Evolutionary conservation across 2,329 filamentous ascomycete species (phyloP).

Genomic region (Chaetoscypha palmicola): DNA sequence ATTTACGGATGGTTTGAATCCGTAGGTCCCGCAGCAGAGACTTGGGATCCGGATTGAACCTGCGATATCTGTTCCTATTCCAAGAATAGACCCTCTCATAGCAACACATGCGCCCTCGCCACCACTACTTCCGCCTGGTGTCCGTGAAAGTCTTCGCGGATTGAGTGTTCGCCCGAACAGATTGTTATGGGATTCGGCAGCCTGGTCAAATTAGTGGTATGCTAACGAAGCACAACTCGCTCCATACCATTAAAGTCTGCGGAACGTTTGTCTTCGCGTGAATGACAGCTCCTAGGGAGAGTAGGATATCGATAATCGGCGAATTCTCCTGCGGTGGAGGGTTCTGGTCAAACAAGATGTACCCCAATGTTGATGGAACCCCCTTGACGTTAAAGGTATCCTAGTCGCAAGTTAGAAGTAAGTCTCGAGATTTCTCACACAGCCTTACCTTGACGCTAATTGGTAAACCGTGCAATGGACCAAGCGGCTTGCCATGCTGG

Average conservation of each 20-base stretch:
- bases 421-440: not conserved
- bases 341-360: slow-evolving; percentile 55
- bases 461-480: slow-evolving; percentile 16
- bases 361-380: slow-evolving; percentile 75
- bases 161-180: slow-evolving; percentile 76
- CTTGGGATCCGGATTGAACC: slow-evolving; percentile 28
- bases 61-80: slow-evolving; percentile 22
- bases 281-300: slow-evolving; percentile 76
- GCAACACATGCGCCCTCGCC: slow-evolving; percentile 21
- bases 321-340: slow-evolving; percentile 62
- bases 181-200: slow-evolving; percentile 36
- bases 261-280: slow-evolving; percentile 88
- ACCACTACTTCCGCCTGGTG: slow-evolving; percentile 73
- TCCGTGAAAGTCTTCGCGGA: slow-evolving; percentile 70
- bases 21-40: slow-evolving; percentile 41
- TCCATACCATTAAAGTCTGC: slow-evolving; percentile 47
- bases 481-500: slow-evolving; percentile 4
- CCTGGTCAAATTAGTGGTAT: too few species aligned
- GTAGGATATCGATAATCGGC: slow-evolving; percentile 63
- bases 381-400: slow-evolving; percentile 68
- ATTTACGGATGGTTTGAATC: slow-evolving; percentile 26
- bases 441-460: slow-evolving; percentile 13
- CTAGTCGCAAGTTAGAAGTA: not conserved
- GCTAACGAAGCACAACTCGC: too few species aligned
- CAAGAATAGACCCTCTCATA: slow-evolving; percentile 14